Base-by-base conservation (phyloP, 805 yeast genomes). In the Nakazawaea ambrosiae region DNA sequence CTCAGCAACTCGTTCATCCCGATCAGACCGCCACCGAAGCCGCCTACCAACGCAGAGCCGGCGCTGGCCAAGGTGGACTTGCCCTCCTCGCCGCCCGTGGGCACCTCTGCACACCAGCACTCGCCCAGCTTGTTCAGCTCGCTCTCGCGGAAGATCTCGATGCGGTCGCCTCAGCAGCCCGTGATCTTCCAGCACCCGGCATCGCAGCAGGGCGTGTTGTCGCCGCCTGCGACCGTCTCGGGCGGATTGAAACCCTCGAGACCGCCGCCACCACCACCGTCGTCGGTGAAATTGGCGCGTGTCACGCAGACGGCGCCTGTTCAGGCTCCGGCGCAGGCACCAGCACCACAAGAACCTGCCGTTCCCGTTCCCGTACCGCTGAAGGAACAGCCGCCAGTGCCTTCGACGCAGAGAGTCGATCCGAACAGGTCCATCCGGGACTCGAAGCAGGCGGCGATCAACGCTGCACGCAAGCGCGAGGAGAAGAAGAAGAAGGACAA, bases 401-500 rank as follows among this genome's bases (percentile, higher is more conserved):
- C 53, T 2, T 61, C 61, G 9, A 22, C 24, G 24, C 24, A 22
- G 24, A 22, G 24, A 22, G 10, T 8, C 10, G 24, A 22, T 8
- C 61, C 66, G 7, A 33, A 34, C 41, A 14, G 31, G 36, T 52
- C 32, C 44, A 49, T 45, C 33, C 47, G 48, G 50, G 58, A 33
- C 49, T 52, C 42, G 53, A 54, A 33, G 43, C 75, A 63, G 53
- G 84, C 73, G 28, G 82, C 78, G 27, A 61, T 67, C 45, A 57
- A 61, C 45, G 71, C 73, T 2, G 84, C 76, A 46, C 72, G 78
- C 53, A 82, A 85, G 49, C 75, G 90, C 34, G 96, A 86, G 52
- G 84, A 84, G 36, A 80, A 86, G 55, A 79, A 75, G 44, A 73
- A 75, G 40, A 73, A 74, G 50, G 87, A 85, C 48, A 76, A 71